Base-by-base conservation (phyloP, 2,329 filamentous ascomycete species). In the Fusarium devonianum region DNA sequence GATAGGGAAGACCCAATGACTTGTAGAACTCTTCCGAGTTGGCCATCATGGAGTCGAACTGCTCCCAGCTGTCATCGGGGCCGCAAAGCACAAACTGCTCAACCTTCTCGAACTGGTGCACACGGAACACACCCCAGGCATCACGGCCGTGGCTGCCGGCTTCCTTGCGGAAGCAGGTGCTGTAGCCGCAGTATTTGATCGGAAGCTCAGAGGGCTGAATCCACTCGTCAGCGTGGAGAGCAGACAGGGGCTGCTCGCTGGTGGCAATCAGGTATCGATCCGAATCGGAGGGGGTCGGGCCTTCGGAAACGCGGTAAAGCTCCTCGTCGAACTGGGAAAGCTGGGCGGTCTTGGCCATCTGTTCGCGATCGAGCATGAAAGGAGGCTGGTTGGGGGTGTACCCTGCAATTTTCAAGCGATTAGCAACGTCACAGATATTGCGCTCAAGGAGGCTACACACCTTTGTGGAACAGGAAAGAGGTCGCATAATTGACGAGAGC, bases 261-360 rank as follows among this genome's bases (percentile, higher is more conserved):
- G 92, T 96, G 11, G 90, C 90, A 63, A 81, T 81, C 36, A 81
- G 71, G 63, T 87, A 87, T 77, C 97, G 97, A 76, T 97, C 94
- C 39, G 89, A 90, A 65, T 90, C 84, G 58, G 90, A 90, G 64
- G 90, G 84, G 56, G 90, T 85, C 64, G 95, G 91, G 50, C 90
- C 89, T 70, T 89, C 88, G 61, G 93, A 86, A 17, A 99, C 93
- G 77, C 97, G 97, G 82, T 99, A 99, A 40, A 99, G 79, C 73
- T 97, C 93, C 72, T 97, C 94, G 68, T 99, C 94, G 67, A 99
- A 99, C 67, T 97, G 90, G 63, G 94, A 92, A 18, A 99, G 85
- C 75, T 99, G 94, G 3, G 94, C 94, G 0, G 94, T 99, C 80
- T 97, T 97, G 53, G 89, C 92, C 94, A 99, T 99, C 71, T 91